A percentile compares a stretch with the other conserved stretches of the same genome.
phyloP scores from a whole-genome alignment of 1,284 basidiomycete species.

The Irpex lacteus region DNA sequence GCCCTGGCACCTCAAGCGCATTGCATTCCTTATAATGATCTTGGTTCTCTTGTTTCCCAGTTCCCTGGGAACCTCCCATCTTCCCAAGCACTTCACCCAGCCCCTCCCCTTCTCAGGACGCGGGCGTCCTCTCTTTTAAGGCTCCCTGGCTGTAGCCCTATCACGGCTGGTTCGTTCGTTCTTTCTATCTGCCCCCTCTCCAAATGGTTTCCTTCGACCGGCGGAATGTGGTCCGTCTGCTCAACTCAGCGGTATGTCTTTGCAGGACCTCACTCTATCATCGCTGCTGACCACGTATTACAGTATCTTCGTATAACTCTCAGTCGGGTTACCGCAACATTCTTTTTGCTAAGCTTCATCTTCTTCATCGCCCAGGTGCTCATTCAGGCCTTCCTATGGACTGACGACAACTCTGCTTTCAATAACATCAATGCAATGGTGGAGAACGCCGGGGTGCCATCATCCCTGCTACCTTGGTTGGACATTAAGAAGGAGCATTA shows the following conservation, averaged over 20 bases:
- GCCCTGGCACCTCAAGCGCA: neutral
- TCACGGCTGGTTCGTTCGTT: neutral
- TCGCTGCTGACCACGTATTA: slow-evolving; percentile 17
- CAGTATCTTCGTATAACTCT: slow-evolving; percentile 34
- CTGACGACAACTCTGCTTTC: slow-evolving; percentile 41
- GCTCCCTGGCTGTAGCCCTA: neutral
- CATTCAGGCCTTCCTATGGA: slow-evolving; percentile 48
- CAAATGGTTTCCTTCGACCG: neutral
- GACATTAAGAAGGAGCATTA: slow-evolving; percentile 31
- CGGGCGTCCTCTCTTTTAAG: neutral
- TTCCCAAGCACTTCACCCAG: neutral
- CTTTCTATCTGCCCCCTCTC: neutral
- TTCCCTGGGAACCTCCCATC: neutral
- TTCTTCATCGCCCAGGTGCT: slow-evolving; percentile 35
- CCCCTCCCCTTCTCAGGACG: neutral
- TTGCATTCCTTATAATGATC: neutral
- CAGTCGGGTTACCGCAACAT: slow-evolving; percentile 38
- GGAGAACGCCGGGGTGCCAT: slow-evolving; percentile 35
- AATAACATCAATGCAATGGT: slow-evolving; percentile 38
- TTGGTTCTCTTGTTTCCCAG: neutral
- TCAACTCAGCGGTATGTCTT: neutral
- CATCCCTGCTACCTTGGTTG: slow-evolving; percentile 38
- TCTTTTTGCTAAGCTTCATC: slow-evolving; percentile 40
- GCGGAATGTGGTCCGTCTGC: neutral
- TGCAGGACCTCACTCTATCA: neutral